Evolutionary conservation across 2,329 filamentous ascomycete species (phyloP).

Genomic region (Alternaria sp.): DNA sequence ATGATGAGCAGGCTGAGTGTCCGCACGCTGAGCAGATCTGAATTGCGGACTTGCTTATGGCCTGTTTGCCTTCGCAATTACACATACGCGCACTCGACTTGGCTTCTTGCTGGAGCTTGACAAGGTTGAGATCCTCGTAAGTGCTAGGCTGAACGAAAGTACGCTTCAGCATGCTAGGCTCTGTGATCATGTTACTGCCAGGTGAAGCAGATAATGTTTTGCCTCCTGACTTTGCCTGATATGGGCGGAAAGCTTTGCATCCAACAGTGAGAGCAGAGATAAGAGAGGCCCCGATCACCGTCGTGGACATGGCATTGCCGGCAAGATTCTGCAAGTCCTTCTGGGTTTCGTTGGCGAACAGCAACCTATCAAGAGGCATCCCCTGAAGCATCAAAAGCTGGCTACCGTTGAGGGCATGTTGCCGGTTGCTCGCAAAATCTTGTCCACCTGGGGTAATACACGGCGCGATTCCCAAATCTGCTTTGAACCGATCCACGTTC

Average conservation of each 20-base stretch:
- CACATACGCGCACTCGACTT: conserved; percentile 59
- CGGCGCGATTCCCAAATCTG: conserved; percentile 65
- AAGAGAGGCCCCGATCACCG: conserved; percentile 72
- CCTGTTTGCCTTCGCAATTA: conserved; percentile 62
- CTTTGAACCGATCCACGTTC: conserved; percentile 70
- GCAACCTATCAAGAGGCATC: conserved; percentile 68
- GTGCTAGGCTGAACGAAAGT: neutral
- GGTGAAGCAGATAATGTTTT: neutral
- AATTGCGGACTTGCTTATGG: conserved; percentile 51
- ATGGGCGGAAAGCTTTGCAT: conserved; percentile 16
- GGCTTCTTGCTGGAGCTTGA: conserved; percentile 32
- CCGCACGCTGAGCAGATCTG: conserved; percentile 61
- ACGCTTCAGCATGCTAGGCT: neutral
- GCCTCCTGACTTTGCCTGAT: neutral
- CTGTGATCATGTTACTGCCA: neutral
- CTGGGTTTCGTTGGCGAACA: conserved; percentile 68
- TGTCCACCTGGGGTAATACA: conserved; percentile 74
- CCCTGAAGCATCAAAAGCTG: conserved; percentile 74
- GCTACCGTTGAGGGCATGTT: conserved; percentile 67
- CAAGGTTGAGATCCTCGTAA: conserved; percentile 18
- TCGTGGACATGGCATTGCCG: conserved; percentile 81
- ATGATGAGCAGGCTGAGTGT: conserved; percentile 63
- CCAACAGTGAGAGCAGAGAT: conserved; percentile 64
- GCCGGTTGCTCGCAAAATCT: conserved; percentile 67
- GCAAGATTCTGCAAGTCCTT: conserved; percentile 72